Evolutionary conservation across 2,329 filamentous ascomycete species (phyloP).

Genomic region (Zalaria obscura): DNA sequence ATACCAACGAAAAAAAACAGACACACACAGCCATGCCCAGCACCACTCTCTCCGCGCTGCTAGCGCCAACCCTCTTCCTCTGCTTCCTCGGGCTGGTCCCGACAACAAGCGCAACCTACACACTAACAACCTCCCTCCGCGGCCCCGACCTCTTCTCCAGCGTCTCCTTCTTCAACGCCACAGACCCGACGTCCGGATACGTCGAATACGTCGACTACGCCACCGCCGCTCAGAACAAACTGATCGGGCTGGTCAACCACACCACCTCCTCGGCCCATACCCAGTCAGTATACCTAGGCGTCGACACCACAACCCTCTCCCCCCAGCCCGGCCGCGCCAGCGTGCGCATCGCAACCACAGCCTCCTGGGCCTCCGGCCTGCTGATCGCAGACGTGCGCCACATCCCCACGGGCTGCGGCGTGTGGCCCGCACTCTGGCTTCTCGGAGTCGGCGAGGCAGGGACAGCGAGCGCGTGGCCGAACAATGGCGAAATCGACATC

Average conservation of each 20-base stretch:
- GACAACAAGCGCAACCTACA: slow-evolving; percentile 10
- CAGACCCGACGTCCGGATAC: slow-evolving; percentile 29
- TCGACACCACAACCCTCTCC: slow-evolving; percentile 23
- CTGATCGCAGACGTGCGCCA: slow-evolving; percentile 37
- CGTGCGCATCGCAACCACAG: slow-evolving; percentile 32
- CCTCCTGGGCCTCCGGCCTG: slow-evolving; percentile 32
- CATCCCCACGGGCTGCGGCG: slow-evolving; percentile 36
- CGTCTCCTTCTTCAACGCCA: slow-evolving; percentile 28
- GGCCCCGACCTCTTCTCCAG: slow-evolving; percentile 27
- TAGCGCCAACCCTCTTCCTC: too few relatives aligned
- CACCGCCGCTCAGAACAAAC: slow-evolving; percentile 21
- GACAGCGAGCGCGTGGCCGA: slow-evolving; percentile 24
- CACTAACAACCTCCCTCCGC: slow-evolving; percentile 14
- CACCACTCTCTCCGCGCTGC: too few relatives aligned
- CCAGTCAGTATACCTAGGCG: slow-evolving; percentile 25
- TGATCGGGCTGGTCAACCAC: slow-evolving; percentile 26
- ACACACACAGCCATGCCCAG: too few relatives aligned
- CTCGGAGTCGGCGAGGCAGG: slow-evolving; percentile 12
- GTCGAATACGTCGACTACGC: slow-evolving; percentile 10
- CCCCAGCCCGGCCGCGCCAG: slow-evolving; percentile 27
- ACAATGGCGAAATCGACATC: slow-evolving; percentile 34
- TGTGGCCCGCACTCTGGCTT: slow-evolving; percentile 37
- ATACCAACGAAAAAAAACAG: too few relatives aligned
- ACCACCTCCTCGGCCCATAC: slow-evolving; percentile 17
- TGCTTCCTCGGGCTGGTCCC: neutral